Base-by-base conservation (phyloP, 2,329 filamentous ascomycete genomes). In the Neofusicoccum parvum region DNA sequence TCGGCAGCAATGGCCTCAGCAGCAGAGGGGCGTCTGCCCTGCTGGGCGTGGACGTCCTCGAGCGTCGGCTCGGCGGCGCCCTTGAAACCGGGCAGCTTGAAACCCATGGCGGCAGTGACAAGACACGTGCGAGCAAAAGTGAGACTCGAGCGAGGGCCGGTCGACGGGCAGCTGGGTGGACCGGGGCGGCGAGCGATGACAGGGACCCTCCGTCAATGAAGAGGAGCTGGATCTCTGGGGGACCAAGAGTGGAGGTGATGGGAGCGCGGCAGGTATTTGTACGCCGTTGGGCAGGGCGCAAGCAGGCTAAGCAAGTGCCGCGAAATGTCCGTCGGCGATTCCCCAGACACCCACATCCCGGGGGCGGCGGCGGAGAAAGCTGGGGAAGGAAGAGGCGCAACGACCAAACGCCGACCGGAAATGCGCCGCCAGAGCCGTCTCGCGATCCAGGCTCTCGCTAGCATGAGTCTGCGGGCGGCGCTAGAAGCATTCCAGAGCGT, bases 21-120 rank as follows among this genome's bases (percentile, higher is more conserved):
- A 34, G 72, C 70, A 5, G 76, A 79, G 7, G 75, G 75, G 39
- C 75, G 74, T 59, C 75, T 75, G 41, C 67, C 71, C 62, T 77
- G 75, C 62, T 78, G 76, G 34, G 71, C 67, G 70, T 77, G 75
- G 62, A 77, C 69, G 37, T 77, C 73, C 15, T 76, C 74, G 45
- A 77, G 41, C 9, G 72, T 73, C 46, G 76, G 75, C 70, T 78
- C 76, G 59, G 72, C 71, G 27, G 67, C 69, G 66, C 70, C 70
- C 39, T 71, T 70, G 62, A 76, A 64, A 34, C 58, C 62, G 49
- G 27, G 27, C 27, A 68, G 64, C 34, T 64, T 66, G 62, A 68
- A 49, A 41, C 50, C 66, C 64, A 70, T 68, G 14, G n/a, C 32
- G 56, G 34, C 17, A 9, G 17, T 9, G 20, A 17, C 27, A 45